A percentile compares a stretch with the other conserved stretches of the same genome.
Conservation (phyloP, 768 basidiomycete species). For the Podaxis rugospora region DNA sequence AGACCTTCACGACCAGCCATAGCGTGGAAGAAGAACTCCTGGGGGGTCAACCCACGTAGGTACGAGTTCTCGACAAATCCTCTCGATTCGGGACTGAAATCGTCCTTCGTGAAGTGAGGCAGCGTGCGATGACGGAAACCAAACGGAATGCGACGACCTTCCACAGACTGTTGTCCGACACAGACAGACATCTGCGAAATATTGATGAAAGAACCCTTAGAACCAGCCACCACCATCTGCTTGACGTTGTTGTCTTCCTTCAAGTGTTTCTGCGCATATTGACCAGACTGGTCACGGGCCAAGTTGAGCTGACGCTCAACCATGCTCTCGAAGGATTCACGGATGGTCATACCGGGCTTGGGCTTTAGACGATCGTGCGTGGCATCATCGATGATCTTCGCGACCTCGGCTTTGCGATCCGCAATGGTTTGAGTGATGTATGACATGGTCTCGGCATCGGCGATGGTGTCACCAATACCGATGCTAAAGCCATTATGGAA, state of each 20-base stretch:
- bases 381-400: slow-evolving; percentile 74
- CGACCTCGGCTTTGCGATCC: slow-evolving; percentile 77
- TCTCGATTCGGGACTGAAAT: slow-evolving; percentile 95
- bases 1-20: slow-evolving; percentile 99
- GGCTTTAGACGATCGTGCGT: slow-evolving; percentile 85
- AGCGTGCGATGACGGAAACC: slow-evolving; percentile 96
- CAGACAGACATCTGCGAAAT: slow-evolving; percentile 99
- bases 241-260: slow-evolving; percentile 99
- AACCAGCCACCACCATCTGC: slow-evolving; percentile 99
- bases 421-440: slow-evolving; percentile 81
- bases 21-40: slow-evolving; percentile 99
- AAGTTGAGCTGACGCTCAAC: slow-evolving; percentile 90
- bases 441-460: slow-evolving; percentile 83
- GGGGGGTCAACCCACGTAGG: slow-evolving; percentile 90
- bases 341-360: slow-evolving; percentile 97
- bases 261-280: slow-evolving; percentile 93
- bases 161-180: slow-evolving; percentile 97
- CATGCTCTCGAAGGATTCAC: slow-evolving; percentile 94
- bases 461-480: slow-evolving; percentile 98
- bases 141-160: slow-evolving; percentile 97
- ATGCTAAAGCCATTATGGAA: slow-evolving; percentile 99
- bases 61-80: slow-evolving; percentile 99
- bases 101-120: slow-evolving; percentile 98
- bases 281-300: slow-evolving; percentile 94
- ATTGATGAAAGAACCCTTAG: slow-evolving; percentile 99